Evolutionary conservation across 176 grass and related monocot genomes (phyloP).

Genomic region (Tillandsia fasciculata): DNA sequence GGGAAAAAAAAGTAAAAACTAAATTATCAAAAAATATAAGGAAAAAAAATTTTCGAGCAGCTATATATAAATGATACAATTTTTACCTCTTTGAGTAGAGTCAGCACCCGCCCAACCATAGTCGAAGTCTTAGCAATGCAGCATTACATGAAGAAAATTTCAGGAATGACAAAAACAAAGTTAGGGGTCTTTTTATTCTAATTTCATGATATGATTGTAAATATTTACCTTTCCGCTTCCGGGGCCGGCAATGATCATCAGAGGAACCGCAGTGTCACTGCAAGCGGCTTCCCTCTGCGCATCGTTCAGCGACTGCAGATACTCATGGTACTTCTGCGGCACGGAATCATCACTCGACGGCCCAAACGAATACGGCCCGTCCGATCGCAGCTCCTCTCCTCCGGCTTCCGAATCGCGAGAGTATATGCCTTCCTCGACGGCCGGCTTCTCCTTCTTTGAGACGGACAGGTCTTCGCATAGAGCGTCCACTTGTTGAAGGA

Average conservation of each 20-base stretch:
- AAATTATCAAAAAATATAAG: conserved; percentile 17
- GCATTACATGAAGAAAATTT: conserved; percentile 16
- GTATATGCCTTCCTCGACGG: conserved; percentile 10
- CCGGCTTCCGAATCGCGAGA: neutral
- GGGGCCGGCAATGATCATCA: conserved; percentile 82
- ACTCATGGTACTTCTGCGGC: conserved; percentile 68
- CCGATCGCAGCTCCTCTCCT: conserved; percentile 1
- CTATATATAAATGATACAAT: conserved; percentile 14
- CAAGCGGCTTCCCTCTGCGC: conserved; percentile 73
- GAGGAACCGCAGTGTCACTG: conserved; percentile 57
- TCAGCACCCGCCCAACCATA: conserved; percentile 90
- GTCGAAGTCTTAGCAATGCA: conserved; percentile 67
- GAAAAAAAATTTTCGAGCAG: conserved; percentile 13
- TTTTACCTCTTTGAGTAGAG: conserved; percentile 79
- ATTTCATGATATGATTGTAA: neutral
- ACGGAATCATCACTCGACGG: conserved; percentile 23
- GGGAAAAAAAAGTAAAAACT: neutral
- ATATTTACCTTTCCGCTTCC: conserved; percentile 78
- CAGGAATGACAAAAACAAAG: conserved; percentile 4
- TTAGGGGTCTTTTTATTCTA: neutral
- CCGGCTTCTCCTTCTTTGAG: conserved; percentile 20
- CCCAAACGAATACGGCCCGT: neutral
- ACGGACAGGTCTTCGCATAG: conserved; percentile 34
- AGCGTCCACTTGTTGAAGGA: conserved; percentile 39
- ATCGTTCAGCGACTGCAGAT: conserved; percentile 67